phyloP scores from a whole-genome alignment of 192 early-diverging fungal species.

The Allomyces arbusculus region DNA sequence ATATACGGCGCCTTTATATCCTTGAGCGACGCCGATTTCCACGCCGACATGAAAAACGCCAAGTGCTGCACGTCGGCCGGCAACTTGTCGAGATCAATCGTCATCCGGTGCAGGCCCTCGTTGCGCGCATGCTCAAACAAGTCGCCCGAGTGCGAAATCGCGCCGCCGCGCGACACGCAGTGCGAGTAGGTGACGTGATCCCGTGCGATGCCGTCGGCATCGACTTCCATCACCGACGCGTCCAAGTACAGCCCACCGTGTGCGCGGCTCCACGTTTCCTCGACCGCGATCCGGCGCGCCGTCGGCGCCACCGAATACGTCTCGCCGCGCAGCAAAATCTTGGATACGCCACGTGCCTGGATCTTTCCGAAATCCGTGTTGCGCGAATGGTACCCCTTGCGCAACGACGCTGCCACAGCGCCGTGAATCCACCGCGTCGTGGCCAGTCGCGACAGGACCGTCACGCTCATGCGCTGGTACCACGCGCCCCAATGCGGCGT shows the following conservation, averaged over 20 bases:
- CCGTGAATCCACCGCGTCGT: too few relatives aligned
- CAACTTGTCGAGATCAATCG: conserved; percentile 6
- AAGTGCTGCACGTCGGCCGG: conserved; percentile 6
- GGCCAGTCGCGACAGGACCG: too few relatives aligned
- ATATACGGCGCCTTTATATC: conserved; percentile 1
- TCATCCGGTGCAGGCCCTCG: conserved; percentile 9
- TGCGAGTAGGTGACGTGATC: too few relatives aligned
- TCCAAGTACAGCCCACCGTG: not conserved
- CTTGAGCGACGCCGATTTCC: conserved; percentile 1
- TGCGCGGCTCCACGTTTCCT: conserved; percentile 13
- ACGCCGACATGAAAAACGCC: conserved; percentile 14
- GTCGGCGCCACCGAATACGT: conserved; percentile 9
- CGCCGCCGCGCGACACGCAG: too few relatives aligned
- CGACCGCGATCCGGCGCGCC: conserved; percentile 10
- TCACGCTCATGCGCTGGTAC: too few relatives aligned
- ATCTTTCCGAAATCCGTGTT: too few relatives aligned
- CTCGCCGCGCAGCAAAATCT: conserved; percentile 5
- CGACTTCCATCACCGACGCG: too few relatives aligned
- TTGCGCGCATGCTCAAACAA: conserved; percentile 1
- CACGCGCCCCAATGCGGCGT: too few relatives aligned
- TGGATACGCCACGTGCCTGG: too few relatives aligned
- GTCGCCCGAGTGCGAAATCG: conserved; percentile 1
- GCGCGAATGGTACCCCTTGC: too few relatives aligned
- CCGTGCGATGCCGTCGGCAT: too few relatives aligned
- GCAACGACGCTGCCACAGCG: too few relatives aligned